Evolutionary conservation across 805 yeast genomes (phyloP).

Genomic region (Nakazawaea molendinolei): DNA sequence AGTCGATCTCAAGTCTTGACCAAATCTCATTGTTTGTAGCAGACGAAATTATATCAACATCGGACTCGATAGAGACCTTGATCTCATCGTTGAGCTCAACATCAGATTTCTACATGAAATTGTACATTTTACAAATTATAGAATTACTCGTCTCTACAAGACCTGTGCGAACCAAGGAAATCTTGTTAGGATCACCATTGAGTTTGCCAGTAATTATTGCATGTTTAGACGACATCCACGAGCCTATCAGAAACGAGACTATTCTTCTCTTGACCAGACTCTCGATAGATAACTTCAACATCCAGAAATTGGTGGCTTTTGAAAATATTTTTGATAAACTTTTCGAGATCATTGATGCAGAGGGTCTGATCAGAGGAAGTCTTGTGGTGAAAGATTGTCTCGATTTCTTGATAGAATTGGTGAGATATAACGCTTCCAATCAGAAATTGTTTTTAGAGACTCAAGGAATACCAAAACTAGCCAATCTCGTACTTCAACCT

Average conservation of each 20-base stretch:
- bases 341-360: slow-evolving; percentile 74
- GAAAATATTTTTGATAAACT: slow-evolving; percentile 84
- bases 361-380: slow-evolving; percentile 86
- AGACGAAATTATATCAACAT: slow-evolving; percentile 76
- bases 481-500: slow-evolving; percentile 57
- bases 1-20: slow-evolving; percentile 42
- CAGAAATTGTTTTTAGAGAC: slow-evolving; percentile 87
- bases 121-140: slow-evolving; percentile 78
- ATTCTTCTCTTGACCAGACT: slow-evolving; percentile 77
- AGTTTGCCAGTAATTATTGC: slow-evolving; percentile 73
- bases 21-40: slow-evolving; percentile 93
- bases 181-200: slow-evolving; percentile 64
- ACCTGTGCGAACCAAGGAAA: slow-evolving; percentile 64
- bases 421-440: slow-evolving; percentile 81
- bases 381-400: slow-evolving; percentile 88
- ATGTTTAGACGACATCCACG: slow-evolving; percentile 57
- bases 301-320: slow-evolving; percentile 90
- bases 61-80: slow-evolving; percentile 39
- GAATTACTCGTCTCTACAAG: slow-evolving; percentile 81
- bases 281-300: slow-evolving; percentile 73
- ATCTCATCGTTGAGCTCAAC: slow-evolving; percentile 39
- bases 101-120: slow-evolving; percentile 66
- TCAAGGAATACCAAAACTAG: slow-evolving; percentile 63
- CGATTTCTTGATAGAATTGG: slow-evolving; percentile 61
- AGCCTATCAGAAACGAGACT: slow-evolving; percentile 86